Conservation (phyloP, 768 basidiomycete species). For the Dentipellis fragilis region DNA sequence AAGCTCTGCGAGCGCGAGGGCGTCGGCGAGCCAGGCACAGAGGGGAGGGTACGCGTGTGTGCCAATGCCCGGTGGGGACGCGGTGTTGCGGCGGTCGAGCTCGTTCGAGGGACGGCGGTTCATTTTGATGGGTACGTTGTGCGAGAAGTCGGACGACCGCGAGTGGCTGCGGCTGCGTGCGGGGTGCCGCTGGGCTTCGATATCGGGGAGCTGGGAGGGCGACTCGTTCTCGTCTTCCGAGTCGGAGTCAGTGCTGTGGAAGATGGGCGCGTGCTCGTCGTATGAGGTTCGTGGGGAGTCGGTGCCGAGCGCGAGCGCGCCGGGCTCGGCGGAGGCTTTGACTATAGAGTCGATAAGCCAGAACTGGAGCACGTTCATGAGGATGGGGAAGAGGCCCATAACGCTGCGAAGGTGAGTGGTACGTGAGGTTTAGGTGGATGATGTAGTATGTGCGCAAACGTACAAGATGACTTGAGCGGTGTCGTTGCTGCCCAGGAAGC, state of each 20-base stretch:
- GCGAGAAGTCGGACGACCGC: conserved; percentile 21
- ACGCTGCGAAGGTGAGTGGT: conserved; percentile 33
- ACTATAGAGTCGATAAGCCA: conserved; percentile 93
- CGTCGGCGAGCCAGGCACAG: conserved; percentile 32
- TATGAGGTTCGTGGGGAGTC: conserved; percentile 26
- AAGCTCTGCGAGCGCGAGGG: conserved; percentile 21
- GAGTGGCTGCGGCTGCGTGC: conserved; percentile 21
- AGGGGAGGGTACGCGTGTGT: conserved; percentile 57
- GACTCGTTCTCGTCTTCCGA: conserved; percentile 39
- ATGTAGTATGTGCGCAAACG: conserved; percentile 21
- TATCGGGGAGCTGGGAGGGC: conserved; percentile 24
- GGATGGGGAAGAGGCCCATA: conserved; percentile 86
- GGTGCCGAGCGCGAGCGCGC: conserved; percentile 28
- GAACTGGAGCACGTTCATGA: conserved; percentile 88
- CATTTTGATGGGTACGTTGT: conserved; percentile 14
- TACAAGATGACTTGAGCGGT: conserved; percentile 74
- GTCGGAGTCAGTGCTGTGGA: conserved; percentile 38
- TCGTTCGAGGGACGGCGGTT: conserved; percentile 8
- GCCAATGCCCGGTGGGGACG: neutral
- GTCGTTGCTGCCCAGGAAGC: conserved; percentile 63
- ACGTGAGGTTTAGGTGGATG: neutral
- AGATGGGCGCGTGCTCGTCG: conserved; percentile 54
- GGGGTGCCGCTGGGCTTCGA: conserved; percentile 34
- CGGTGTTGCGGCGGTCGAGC: too few relatives aligned
- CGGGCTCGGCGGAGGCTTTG: conserved; percentile 47